Evolutionary conservation across 768 basidiomycete genomes (phyloP).

Genomic region (Termitomyces sp.): DNA sequence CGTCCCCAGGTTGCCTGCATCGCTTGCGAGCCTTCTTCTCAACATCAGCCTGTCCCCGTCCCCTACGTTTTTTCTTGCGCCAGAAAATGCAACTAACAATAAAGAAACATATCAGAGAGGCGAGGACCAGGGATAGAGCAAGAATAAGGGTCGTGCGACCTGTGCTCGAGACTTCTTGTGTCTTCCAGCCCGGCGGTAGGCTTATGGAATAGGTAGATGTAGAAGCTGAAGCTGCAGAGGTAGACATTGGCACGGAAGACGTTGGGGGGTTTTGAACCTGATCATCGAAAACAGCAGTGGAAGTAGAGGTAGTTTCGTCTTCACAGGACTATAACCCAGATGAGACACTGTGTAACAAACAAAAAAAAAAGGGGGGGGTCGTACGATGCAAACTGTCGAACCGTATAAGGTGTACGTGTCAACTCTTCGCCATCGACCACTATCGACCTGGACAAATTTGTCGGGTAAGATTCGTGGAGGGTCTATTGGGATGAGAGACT

Average conservation of each 20-base stretch:
- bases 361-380: conserved; percentile 16
- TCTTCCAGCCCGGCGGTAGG: conserved; percentile 55
- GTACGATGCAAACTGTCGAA: conserved; percentile 57
- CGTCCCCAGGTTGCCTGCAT: conserved; percentile 17
- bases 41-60: conserved; percentile 35
- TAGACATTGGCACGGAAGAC: conserved; percentile 12
- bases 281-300: conserved; percentile 25
- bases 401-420: conserved; percentile 60
- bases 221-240: conserved; percentile 12
- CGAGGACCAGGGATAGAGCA: conserved; percentile 56
- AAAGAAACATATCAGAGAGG: conserved; percentile 52
- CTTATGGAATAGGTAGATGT: conserved; percentile 24
- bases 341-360: not conserved
- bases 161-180: conserved; percentile 9
- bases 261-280: conserved; percentile 21
- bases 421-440: conserved; percentile 55
- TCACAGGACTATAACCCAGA: conserved; percentile 16
- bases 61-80: conserved; percentile 37
- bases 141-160: conserved; percentile 44
- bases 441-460: conserved; percentile 43
- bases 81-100: conserved; percentile 60
- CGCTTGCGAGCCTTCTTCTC: conserved; percentile 40
- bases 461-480: conserved; percentile 38
- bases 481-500: not conserved
- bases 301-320: conserved; percentile 16